Evolutionary conservation across 2,329 filamentous ascomycete species (phyloP).

Genomic region (Aspergillus sp.): DNA sequence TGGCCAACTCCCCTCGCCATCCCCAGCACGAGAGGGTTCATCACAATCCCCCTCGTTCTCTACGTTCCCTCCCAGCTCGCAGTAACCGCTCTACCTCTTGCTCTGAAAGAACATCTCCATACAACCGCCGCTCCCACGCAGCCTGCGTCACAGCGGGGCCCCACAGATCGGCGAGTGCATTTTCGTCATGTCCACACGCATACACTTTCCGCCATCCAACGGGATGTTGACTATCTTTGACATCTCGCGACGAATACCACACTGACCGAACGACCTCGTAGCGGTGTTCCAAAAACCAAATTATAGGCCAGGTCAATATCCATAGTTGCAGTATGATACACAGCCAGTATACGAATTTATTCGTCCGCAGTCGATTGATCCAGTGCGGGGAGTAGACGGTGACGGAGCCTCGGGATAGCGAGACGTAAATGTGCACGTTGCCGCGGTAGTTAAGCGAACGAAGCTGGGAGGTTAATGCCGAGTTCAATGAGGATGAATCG

Average conservation of each 20-base stretch:
- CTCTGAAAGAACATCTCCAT: no score
- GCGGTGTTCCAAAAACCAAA: slow-evolving; percentile 31
- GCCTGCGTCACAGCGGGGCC: slow-evolving; percentile 18
- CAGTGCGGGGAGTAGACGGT: slow-evolving; percentile 36
- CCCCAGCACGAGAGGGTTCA: no score
- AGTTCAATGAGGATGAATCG: slow-evolving; percentile 19
- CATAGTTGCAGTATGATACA: slow-evolving; percentile 35
- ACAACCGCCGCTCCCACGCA: no score
- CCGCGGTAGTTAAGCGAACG: slow-evolving; percentile 34
- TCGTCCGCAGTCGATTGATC: slow-evolving; percentile 32
- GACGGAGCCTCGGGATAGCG: slow-evolving; percentile 21
- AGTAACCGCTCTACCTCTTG: no score
- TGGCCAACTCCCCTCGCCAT: no score
- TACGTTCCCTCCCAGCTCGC: no score
- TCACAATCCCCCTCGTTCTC: no score
- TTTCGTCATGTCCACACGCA: slow-evolving; percentile 21
- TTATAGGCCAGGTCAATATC: slow-evolving; percentile 36
- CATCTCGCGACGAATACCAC: slow-evolving; percentile 24
- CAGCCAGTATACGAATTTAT: slow-evolving; percentile 28
- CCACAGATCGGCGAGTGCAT: slow-evolving; percentile 25
- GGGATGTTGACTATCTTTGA: neutral
- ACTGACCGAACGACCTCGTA: slow-evolving; percentile 28
- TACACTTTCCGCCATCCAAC: slow-evolving; percentile 15
- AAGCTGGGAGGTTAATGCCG: slow-evolving; percentile 30
- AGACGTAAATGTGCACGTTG: slow-evolving; percentile 18